Evolutionary conservation across 345 rosid genomes (phyloP).

Genomic region (Psidium friedrichsthalianum): DNA sequence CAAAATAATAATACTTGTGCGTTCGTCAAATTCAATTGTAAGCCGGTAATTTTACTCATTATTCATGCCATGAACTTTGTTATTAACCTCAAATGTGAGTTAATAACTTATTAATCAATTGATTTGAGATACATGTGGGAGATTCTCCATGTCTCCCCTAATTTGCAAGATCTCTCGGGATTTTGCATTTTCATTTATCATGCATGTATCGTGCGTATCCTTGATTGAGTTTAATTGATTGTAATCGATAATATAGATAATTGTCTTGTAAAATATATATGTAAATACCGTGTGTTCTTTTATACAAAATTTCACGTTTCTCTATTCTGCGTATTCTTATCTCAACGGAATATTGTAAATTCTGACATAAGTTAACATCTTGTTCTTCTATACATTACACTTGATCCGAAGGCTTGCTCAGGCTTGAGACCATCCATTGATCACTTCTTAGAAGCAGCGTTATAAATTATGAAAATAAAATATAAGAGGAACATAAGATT

Average conservation of each 20-base stretch:
- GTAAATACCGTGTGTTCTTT: background rate
- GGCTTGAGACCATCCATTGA: too few relatives aligned
- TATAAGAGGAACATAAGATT: too few relatives aligned
- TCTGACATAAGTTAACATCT: background rate
- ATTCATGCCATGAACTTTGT: background rate
- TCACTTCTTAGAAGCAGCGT: too few relatives aligned
- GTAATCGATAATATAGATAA: background rate
- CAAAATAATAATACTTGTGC: background rate
- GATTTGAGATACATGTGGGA: background rate
- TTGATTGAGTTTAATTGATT: background rate
- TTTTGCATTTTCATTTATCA: background rate
- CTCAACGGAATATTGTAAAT: background rate
- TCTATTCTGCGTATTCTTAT: background rate
- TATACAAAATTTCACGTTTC: background rate
- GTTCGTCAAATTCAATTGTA: background rate
- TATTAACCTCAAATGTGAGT: background rate
- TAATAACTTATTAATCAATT: background rate
- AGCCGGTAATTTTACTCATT: background rate
- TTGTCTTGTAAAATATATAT: background rate
- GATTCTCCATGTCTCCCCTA: background rate
- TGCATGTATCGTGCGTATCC: background rate
- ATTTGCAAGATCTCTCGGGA: background rate
- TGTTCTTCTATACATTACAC: background rate
- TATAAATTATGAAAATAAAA: too few relatives aligned
- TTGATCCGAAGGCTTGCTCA: too few relatives aligned